Evolutionary conservation across 768 basidiomycete species (phyloP).

Genomic region (Lenzites betulinus): DNA sequence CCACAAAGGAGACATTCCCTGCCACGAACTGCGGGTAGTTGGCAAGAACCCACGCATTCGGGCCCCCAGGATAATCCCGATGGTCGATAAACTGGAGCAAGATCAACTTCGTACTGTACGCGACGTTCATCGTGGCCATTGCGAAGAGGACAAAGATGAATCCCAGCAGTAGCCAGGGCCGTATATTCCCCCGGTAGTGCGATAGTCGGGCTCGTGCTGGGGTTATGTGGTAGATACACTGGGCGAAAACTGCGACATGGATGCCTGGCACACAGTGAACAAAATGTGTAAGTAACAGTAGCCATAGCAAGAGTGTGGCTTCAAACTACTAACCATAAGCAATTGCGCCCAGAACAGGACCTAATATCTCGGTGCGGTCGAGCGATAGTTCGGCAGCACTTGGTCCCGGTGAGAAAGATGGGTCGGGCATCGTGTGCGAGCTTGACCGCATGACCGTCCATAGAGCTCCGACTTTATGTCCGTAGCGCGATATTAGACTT

Average conservation of each 20-base stretch:
- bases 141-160: conserved; percentile 18
- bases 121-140: conserved; percentile 23
- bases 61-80: conserved; percentile 27
- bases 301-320: background rate
- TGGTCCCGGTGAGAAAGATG: background rate
- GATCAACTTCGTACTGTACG: conserved; percentile 15
- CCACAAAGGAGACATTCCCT: background rate
- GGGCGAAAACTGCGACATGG: conserved; percentile 1
- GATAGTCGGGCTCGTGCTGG: background rate
- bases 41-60: conserved; percentile 14
- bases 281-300: background rate
- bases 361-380: background rate
- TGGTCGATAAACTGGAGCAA: conserved; percentile 27
- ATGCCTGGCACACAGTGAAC: background rate
- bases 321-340: background rate
- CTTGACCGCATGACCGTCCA: background rate
- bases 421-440: background rate
- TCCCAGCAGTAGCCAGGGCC: conserved; percentile 26
- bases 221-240: background rate
- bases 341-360: background rate
- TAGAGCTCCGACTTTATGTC: no score
- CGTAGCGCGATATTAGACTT: no score
- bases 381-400: background rate
- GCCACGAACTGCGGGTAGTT: background rate
- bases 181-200: background rate